Percentiles rank a stretch among this genome's conserved stretches.
phyloP scores from a whole-genome alignment of 192 early-diverging fungal species.

The Chytriomyces confervae region DNA sequence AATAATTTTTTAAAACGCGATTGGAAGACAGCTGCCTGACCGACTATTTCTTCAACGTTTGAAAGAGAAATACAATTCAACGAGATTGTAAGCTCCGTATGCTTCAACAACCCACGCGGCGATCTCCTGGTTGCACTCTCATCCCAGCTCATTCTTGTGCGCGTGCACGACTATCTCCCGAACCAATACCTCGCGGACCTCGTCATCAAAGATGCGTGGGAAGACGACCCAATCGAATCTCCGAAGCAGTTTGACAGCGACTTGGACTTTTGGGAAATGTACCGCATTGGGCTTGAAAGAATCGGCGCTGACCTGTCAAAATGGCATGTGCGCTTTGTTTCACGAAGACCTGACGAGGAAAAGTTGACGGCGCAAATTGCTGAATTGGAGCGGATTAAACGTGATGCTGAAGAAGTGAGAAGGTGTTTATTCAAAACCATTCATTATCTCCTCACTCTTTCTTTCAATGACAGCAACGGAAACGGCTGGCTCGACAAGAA shows the following conservation, averaged over 20 bases:
- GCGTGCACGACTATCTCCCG: conserved; percentile 59
- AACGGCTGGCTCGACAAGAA: conserved; percentile 4
- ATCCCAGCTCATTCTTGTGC: conserved; percentile 48
- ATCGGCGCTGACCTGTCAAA: conserved; percentile 33
- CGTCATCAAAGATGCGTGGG: conserved; percentile 28
- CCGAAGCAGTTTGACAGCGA: conserved; percentile 53
- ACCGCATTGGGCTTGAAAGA: conserved; percentile 31
- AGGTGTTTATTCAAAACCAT: background rate
- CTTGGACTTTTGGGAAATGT: conserved; percentile 57
- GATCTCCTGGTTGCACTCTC: conserved; percentile 53
- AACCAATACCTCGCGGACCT: conserved; percentile 40
- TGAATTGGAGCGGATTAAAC: conserved; percentile 23
- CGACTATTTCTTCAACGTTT: background rate
- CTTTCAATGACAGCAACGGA: conserved; percentile 17
- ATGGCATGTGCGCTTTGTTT: conserved; percentile 42
- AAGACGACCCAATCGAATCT: conserved; percentile 53
- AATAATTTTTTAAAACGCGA: background rate
- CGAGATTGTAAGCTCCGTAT: conserved; percentile 42
- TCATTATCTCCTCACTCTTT: background rate
- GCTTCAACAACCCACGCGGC: conserved; percentile 51
- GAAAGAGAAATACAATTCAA: conserved; percentile 61
- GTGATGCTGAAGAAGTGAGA: conserved; percentile 28
- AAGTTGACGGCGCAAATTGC: conserved; percentile 10
- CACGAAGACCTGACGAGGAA: conserved; percentile 17
- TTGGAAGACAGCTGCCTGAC: background rate